Evolutionary conservation across 108 stramenopile genomes (phyloP).

Genomic region (Nannochloropsis granulata): DNA sequence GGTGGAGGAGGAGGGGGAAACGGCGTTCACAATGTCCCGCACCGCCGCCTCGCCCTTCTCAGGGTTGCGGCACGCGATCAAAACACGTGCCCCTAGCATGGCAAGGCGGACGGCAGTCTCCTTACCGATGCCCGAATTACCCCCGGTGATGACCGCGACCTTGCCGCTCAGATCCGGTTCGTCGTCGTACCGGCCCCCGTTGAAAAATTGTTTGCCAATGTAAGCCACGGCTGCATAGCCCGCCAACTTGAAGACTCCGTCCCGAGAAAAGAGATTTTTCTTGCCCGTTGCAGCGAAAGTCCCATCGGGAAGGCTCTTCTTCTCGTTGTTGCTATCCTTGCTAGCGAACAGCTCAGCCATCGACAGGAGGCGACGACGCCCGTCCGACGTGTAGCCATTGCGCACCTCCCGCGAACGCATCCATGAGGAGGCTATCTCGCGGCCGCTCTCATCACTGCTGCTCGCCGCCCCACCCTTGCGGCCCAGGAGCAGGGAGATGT

Average conservation of each 20-base stretch:
- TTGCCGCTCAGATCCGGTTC: conserved; percentile 21
- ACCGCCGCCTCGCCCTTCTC: conserved; percentile 18
- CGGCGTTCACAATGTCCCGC: conserved; percentile 1
- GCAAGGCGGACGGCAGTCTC: conserved; percentile 36
- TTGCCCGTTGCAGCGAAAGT: neutral
- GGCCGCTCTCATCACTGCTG: neutral
- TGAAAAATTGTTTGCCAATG: neutral
- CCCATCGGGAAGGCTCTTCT: neutral
- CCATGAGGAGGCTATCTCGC: neutral
- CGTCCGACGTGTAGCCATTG: neutral
- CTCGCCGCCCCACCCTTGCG: neutral
- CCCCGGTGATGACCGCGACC: conserved; percentile 36
- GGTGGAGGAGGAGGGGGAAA: neutral
- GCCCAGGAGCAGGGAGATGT: neutral
- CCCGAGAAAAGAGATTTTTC: neutral
- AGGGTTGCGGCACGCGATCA: conserved; percentile 28
- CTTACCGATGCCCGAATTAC: conserved; percentile 41
- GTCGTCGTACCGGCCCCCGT: neutral
- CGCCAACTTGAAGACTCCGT: neutral
- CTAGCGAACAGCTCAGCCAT: neutral
- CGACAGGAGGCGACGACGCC: neutral
- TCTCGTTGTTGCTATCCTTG: neutral
- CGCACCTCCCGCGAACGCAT: neutral
- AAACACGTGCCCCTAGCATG: conserved; percentile 32
- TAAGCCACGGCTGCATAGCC: neutral